A percentile compares a stretch with the other conserved stretches of the same genome.
These are phyloP conservation scores for Flaveria robusta DNA, from an alignment of 129 eudicot genomes.

Conservation along the genomic window DNA sequence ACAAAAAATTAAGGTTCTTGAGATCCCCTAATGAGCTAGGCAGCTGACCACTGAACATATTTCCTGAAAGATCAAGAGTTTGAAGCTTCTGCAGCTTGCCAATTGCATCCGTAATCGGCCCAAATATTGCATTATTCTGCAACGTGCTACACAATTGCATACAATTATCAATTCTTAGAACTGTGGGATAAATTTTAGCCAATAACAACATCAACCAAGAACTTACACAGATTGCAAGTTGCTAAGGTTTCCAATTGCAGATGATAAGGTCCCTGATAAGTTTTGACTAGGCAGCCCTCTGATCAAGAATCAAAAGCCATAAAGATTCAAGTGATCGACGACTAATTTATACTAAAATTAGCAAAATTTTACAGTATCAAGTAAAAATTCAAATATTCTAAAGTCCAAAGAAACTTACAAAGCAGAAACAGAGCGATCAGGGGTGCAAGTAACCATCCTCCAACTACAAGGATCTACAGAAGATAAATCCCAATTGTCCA, in stretches of 20 bases:
- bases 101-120: slow-evolving; percentile 63
- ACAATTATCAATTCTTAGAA: slow-evolving; percentile 8
- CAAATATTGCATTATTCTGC: slow-evolving; percentile 82
- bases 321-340: slow-evolving; percentile 1
- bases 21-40: slow-evolving; percentile 81
- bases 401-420: slow-evolving; percentile 54
- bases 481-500: slow-evolving; percentile 93
- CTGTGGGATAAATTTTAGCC: neutral
- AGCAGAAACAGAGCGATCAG: slow-evolving; percentile 86
- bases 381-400: neutral
- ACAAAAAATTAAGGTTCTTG: slow-evolving; percentile 76
- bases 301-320: slow-evolving; percentile 29
- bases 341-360: neutral
- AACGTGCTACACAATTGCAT: slow-evolving; percentile 52
- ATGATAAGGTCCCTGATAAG: slow-evolving; percentile 80
- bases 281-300: slow-evolving; percentile 93
- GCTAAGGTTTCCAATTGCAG: slow-evolving; percentile 85
- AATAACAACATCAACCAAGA: neutral
- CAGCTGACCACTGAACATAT: slow-evolving; percentile 62
- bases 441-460: slow-evolving; percentile 91
- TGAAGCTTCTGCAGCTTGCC: slow-evolving; percentile 90
- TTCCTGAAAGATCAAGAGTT: slow-evolving; percentile 87
- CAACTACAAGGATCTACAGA: slow-evolving; percentile 99
- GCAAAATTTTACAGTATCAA: neutral
- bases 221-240: slow-evolving; percentile 92